phyloP scores from a whole-genome alignment of 2,329 filamentous ascomycete species.

The Fusarium ambrosium region DNA sequence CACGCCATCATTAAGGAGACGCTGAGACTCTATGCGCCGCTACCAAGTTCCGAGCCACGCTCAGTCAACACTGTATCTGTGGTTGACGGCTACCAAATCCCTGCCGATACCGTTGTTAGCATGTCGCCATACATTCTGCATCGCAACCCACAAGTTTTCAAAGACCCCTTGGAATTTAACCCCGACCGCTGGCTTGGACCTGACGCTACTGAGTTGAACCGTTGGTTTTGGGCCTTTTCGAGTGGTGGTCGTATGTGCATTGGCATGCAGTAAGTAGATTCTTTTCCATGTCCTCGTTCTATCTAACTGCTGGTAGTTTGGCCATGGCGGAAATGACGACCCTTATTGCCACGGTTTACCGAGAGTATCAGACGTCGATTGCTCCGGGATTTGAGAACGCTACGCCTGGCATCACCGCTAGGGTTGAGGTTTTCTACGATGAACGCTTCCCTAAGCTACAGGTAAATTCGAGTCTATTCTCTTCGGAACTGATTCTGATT shows the following conservation, averaged over 20 bases:
- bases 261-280: conserved; percentile 42
- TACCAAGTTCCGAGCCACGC: conserved; percentile 65
- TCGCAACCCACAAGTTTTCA: conserved; percentile 42
- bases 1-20: conserved; percentile 66
- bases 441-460: conserved; percentile 20
- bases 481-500: background rate
- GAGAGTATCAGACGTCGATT: conserved; percentile 30
- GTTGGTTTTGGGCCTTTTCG: conserved; percentile 46
- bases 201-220: conserved; percentile 32
- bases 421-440: conserved; percentile 42
- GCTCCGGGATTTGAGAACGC: conserved; percentile 27
- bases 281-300: background rate
- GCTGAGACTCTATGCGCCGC: conserved; percentile 62
- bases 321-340: conserved; percentile 45
- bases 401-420: conserved; percentile 37
- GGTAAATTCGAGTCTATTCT: background rate
- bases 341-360: conserved; percentile 29
- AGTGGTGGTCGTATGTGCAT: conserved; percentile 44
- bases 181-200: conserved; percentile 46
- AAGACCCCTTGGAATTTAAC: conserved; percentile 42
- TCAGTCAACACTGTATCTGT: conserved; percentile 40
- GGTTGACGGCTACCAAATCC: conserved; percentile 44
- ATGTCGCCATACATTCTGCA: conserved; percentile 48
- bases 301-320: conserved; percentile 3
- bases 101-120: conserved; percentile 43